These are phyloP conservation scores for Plasmodium inui DNA, from an alignment of 169 alveolate species.

Conservation along the genomic window DNA sequence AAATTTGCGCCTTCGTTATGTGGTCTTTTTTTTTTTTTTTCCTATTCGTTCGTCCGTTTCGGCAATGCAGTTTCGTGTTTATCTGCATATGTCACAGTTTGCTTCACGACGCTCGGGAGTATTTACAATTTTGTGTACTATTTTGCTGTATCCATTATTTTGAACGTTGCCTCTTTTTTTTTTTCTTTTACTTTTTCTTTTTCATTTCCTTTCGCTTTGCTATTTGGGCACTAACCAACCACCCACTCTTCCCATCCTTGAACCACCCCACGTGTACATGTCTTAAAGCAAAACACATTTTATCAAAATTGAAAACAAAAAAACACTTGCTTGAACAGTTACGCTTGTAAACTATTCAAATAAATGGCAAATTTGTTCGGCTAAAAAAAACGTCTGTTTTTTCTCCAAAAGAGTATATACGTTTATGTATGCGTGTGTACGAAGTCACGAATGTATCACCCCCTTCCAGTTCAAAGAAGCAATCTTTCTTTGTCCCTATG, in stretches of 20 bases:
- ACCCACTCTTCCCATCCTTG: neutral
- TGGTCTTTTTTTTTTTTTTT: neutral
- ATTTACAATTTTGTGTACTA: neutral
- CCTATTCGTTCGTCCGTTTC: neutral
- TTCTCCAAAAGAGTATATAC: neutral
- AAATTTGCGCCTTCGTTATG: neutral
- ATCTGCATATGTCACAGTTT: neutral
- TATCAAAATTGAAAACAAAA: neutral
- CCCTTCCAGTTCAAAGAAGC: neutral
- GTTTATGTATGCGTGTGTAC: neutral
- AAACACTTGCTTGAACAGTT: neutral
- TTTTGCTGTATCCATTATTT: neutral
- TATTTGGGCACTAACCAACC: neutral
- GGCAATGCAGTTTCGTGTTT: neutral
- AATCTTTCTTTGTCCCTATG: neutral
- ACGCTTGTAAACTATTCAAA: neutral
- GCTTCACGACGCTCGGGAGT: neutral
- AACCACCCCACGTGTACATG: slow-evolving; percentile 4
- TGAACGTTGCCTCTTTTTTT: neutral
- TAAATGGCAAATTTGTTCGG: neutral
- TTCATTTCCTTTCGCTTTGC: neutral
- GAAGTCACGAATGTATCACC: neutral
- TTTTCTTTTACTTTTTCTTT: neutral
- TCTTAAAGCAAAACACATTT: neutral
- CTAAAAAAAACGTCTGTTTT: neutral